These are phyloP conservation scores for Hansenula sp. DNA, from an alignment of 1,139 yeast species.

Conservation along the genomic window DNA sequence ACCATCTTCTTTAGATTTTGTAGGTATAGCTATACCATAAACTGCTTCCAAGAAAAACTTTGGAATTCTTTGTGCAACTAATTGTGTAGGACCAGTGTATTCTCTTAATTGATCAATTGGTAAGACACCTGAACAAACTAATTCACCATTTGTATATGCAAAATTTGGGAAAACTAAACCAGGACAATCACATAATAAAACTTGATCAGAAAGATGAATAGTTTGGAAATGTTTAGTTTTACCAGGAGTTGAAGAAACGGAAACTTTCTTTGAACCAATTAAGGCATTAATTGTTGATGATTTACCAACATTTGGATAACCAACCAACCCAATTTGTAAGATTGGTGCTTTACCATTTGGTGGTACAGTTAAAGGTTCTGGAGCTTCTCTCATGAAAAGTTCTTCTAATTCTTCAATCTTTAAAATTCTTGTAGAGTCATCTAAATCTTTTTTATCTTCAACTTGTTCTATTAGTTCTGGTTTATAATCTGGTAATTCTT, in stretches of 20 bases:
- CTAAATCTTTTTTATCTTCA: slow-evolving; percentile 25
- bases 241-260: slow-evolving; percentile 98
- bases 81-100: slow-evolving; percentile 82
- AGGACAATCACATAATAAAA: slow-evolving; percentile 95
- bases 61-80: slow-evolving; percentile 87
- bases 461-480: slow-evolving; percentile 23
- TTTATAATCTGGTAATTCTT: slow-evolving; percentile 20
- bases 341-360: slow-evolving; percentile 55
- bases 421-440: slow-evolving; percentile 61
- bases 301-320: slow-evolving; percentile 94
- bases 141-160: slow-evolving; percentile 93
- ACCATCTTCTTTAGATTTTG: slow-evolving; percentile 74
- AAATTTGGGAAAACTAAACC: slow-evolving; percentile 98
- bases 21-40: slow-evolving; percentile 87
- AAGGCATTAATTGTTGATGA: slow-evolving; percentile 94
- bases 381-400: slow-evolving; percentile 76
- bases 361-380: slow-evolving; percentile 54
- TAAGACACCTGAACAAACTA: slow-evolving; percentile 95
- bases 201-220: slow-evolving; percentile 75
- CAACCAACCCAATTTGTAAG: slow-evolving; percentile 91
- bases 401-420: slow-evolving; percentile 82
- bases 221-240: slow-evolving; percentile 99
- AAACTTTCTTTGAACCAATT: slow-evolving; percentile 93
- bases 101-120: slow-evolving; percentile 97
- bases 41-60: slow-evolving; percentile 84